Conservation (phyloP, 2,329 filamentous ascomycete genomes). For the Fusarium continuum region DNA sequence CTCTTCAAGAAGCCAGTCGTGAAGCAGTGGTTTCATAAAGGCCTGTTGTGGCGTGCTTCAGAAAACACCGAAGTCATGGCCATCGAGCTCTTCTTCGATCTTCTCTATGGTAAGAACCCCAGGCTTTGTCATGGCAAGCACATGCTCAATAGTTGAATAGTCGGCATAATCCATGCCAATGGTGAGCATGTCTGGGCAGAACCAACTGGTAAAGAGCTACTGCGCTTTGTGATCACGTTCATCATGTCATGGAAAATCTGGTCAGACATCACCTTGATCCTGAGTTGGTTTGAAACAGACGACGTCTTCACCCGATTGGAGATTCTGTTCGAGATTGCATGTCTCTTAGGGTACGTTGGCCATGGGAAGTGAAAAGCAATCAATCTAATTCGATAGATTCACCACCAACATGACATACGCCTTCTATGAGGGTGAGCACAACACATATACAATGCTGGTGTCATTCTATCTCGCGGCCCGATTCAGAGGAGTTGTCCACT, state of each 20-base stretch:
- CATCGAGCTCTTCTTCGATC: constrained; percentile 72
- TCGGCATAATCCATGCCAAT: constrained; percentile 71
- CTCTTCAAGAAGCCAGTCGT: constrained; percentile 68
- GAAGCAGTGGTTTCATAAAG: constrained; percentile 73
- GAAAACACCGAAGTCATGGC: constrained; percentile 68
- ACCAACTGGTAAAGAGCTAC: constrained; percentile 62
- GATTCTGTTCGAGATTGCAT: constrained; percentile 69
- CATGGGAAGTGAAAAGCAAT: neutral
- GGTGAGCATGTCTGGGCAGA: constrained; percentile 68
- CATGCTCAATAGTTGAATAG: constrained; percentile 39
- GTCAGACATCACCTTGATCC: constrained; percentile 64
- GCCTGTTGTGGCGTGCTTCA: constrained; percentile 68
- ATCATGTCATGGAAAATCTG: constrained; percentile 72
- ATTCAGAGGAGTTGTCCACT: constrained; percentile 62
- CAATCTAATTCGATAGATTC: constrained; percentile 48
- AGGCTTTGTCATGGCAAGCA: neutral
- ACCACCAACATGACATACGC: constrained; percentile 70
- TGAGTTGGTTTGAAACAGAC: constrained; percentile 70
- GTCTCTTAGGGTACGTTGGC: constrained; percentile 61
- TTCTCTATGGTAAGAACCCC: constrained; percentile 59
- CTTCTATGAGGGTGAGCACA: constrained; percentile 55
- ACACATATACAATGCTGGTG: constrained; percentile 67
- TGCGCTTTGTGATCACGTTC: constrained; percentile 69
- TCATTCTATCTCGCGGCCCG: constrained; percentile 69
- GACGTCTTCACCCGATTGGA: constrained; percentile 67